A percentile compares a stretch with the other conserved stretches of the same genome.
phyloP scores from a whole-genome alignment of 2,329 filamentous ascomycete species.

The Aspergillus sojae region DNA sequence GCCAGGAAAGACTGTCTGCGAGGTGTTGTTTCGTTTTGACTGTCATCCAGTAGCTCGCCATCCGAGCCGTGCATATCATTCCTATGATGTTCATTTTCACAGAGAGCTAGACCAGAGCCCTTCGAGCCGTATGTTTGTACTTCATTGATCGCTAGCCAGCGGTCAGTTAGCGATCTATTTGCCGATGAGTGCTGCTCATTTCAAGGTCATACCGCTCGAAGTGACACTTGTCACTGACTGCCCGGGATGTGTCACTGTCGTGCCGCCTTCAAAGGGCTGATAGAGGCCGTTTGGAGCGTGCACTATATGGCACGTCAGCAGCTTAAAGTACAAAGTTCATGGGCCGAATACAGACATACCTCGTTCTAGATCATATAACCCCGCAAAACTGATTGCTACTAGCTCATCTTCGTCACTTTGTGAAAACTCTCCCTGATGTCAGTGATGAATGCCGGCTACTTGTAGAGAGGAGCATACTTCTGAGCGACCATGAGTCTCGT shows the following conservation, averaged over 20 bases:
- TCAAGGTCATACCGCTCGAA: constrained; percentile 19
- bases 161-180: background rate
- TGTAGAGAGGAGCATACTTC: constrained; percentile 23
- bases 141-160: constrained; percentile 13
- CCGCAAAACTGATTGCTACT: constrained; percentile 33
- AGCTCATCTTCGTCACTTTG: constrained; percentile 35
- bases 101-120: constrained; percentile 17
- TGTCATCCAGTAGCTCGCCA: constrained; percentile 16
- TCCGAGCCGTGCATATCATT: constrained; percentile 12
- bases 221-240: constrained; percentile 19
- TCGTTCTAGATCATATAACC: constrained; percentile 32
- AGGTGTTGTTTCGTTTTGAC: constrained; percentile 14
- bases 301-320: constrained; percentile 22
- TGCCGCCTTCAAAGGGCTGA: constrained; percentile 16
- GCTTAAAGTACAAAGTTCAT: background rate
- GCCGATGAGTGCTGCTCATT: background rate
- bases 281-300: constrained; percentile 31
- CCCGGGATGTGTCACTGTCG: constrained; percentile 5
- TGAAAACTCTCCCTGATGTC: constrained; percentile 22
- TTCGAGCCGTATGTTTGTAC: constrained; percentile 14
- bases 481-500: constrained; percentile 31
- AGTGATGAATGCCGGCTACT: background rate
- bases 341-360: constrained; percentile 15
- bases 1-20: constrained; percentile 27
- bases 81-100: constrained; percentile 20